phyloP scores from a whole-genome alignment of 2,329 filamentous ascomycete genomes.

The Aspergillus quadricinctus region DNA sequence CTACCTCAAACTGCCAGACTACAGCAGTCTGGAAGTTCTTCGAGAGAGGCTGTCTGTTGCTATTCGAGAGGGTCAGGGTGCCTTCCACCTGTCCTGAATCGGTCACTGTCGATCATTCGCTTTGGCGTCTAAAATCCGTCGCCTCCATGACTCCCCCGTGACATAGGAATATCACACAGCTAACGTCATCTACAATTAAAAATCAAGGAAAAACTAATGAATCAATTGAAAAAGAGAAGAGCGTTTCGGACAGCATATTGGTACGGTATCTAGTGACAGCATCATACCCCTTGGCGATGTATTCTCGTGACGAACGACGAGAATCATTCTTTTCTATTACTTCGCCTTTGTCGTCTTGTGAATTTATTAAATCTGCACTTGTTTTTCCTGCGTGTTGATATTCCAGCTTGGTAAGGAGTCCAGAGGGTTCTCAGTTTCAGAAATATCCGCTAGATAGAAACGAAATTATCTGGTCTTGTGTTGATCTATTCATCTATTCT shows the following conservation, averaged over 20 bases:
- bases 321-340: background rate
- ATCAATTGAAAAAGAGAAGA: background rate
- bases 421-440: conserved; percentile 4
- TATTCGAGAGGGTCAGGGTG: conserved; percentile 92
- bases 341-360: background rate
- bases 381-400: background rate
- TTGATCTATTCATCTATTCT: background rate
- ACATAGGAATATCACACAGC: background rate
- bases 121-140: background rate
- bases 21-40: conserved; percentile 73
- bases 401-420: conserved; percentile 13
- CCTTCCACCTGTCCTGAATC: conserved; percentile 82
- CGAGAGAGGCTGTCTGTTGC: conserved; percentile 75
- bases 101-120: background rate
- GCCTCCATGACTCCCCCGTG: background rate
- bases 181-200: background rate
- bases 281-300: background rate
- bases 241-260: background rate
- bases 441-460: conserved; percentile 17
- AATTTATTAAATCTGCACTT: background rate
- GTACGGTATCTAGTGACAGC: background rate
- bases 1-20: conserved; percentile 96
- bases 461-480: conserved; percentile 6
- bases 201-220: background rate
- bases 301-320: background rate